Evolutionary conservation across 192 early-diverging fungal genomes (phyloP).

Genomic region (Backusella luteola): DNA sequence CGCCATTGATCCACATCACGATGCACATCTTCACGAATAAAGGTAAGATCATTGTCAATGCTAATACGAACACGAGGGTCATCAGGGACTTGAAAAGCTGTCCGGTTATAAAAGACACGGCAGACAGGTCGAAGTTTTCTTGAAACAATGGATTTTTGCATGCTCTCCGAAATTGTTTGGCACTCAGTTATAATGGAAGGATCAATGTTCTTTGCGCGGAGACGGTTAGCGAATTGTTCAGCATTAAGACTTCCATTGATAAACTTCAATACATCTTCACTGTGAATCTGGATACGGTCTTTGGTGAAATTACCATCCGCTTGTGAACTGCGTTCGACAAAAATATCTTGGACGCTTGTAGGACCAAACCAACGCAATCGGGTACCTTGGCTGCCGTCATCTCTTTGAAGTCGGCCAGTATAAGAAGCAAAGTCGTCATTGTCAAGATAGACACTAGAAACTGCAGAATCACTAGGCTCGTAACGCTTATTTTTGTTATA

Average conservation of each 20-base stretch:
- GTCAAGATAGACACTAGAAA: conserved; percentile 37
- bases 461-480: conserved; percentile 30
- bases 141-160: conserved; percentile 29
- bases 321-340: conserved; percentile 35
- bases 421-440: conserved; percentile 31
- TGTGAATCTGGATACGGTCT: conserved; percentile 27
- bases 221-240: conserved; percentile 58
- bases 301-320: conserved; percentile 26
- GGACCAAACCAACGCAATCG: conserved; percentile 34
- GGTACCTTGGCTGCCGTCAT: conserved; percentile 34
- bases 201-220: conserved; percentile 63
- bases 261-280: conserved; percentile 16
- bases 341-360: conserved; percentile 18
- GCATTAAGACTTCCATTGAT: conserved; percentile 16
- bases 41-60: conserved; percentile 90
- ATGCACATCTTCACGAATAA: conserved; percentile 88
- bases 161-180: conserved; percentile 19
- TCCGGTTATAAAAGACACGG: conserved; percentile 34
- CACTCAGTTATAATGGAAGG: conserved; percentile 60
- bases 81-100: conserved; percentile 47
- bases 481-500: conserved; percentile 45
- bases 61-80: conserved; percentile 75
- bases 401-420: conserved; percentile 31
- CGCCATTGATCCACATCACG: conserved; percentile 62
- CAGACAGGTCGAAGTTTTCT: conserved; percentile 21